Percentiles rank a stretch among this genome's conserved stretches.
Conservation (phyloP, 768 basidiomycete species). For the Agrocybe chaxingu region DNA sequence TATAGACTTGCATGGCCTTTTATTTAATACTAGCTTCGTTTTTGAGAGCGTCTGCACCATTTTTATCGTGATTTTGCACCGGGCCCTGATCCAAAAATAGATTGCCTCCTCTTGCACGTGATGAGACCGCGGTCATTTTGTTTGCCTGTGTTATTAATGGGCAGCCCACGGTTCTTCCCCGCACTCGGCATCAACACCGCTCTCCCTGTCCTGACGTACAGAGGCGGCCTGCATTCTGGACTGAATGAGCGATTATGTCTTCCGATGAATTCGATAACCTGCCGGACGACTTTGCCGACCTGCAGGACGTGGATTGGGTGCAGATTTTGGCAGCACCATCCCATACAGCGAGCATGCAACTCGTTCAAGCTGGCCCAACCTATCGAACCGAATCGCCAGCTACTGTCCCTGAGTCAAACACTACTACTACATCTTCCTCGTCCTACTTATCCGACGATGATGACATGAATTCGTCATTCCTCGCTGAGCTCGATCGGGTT, state of each 20-base stretch:
- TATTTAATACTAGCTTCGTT: neutral
- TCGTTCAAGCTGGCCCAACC: constrained; percentile 22
- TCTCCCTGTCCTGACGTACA: too few relatives aligned
- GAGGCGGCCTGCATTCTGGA: too few relatives aligned
- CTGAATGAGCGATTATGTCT: constrained; percentile 20
- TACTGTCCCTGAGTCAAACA: neutral
- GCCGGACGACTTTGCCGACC: constrained; percentile 49
- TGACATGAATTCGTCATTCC: constrained; percentile 31
- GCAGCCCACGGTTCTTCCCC: too few relatives aligned
- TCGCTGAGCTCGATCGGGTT: constrained; percentile 44
- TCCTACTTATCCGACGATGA: constrained; percentile 23
- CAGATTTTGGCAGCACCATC: constrained; percentile 25
- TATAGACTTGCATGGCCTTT: neutral
- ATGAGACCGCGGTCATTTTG: too few relatives aligned
- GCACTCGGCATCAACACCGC: too few relatives aligned
- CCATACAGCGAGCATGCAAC: constrained; percentile 3
- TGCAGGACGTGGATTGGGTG: constrained; percentile 50
- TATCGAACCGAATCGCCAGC: neutral
- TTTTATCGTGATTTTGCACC: too few relatives aligned
- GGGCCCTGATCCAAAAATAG: too few relatives aligned
- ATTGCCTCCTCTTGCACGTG: too few relatives aligned
- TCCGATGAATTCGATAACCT: constrained; percentile 53
- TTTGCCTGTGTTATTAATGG: too few relatives aligned
- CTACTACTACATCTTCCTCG: constrained; percentile 15
- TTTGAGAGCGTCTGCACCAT: too few relatives aligned